A percentile compares a stretch with the other conserved stretches of the same genome.
Conservation (phyloP, 2,329 filamentous ascomycete species). For the Fusarium pseudonygamai region DNA sequence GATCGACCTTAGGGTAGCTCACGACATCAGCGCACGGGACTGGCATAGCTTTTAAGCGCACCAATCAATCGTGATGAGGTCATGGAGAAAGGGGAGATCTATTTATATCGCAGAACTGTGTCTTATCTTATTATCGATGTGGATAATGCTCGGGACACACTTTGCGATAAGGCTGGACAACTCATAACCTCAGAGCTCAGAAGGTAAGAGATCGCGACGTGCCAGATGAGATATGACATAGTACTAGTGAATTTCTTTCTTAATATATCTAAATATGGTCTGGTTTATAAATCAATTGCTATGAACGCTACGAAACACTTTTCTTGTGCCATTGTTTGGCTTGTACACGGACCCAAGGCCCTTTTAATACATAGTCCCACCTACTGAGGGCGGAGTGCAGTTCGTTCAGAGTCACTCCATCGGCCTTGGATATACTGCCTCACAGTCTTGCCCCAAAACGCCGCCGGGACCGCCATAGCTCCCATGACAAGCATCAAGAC, state of each 20-base stretch:
- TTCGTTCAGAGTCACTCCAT: slow-evolving; percentile 30
- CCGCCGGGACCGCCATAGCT: slow-evolving; percentile 23
- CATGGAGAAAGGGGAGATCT: accelerated
- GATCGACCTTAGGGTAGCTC: not conserved
- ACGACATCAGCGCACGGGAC: accelerated
- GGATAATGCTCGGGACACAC: not conserved
- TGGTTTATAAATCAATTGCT: not conserved
- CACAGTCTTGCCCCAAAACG: slow-evolving; percentile 30
- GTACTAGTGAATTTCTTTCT: accelerated
- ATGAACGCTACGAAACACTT: not conserved
- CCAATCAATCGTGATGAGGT: not conserved
- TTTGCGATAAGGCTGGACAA: not conserved
- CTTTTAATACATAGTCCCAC: accelerated
- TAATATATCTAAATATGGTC: accelerated
- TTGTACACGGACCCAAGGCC: not conserved
- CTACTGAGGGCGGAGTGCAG: slow-evolving; percentile 32
- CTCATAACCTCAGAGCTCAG: accelerated
- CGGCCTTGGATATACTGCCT: slow-evolving; percentile 34
- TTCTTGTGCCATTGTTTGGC: not conserved
- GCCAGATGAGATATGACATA: accelerated
- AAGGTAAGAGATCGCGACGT: not conserved
- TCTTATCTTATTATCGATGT: not conserved
- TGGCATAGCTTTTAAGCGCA: not conserved
- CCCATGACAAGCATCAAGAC: slow-evolving; percentile 10
- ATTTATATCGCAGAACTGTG: not conserved